These are phyloP conservation scores for Diospyros kaki DNA, from an alignment of 148 eudicot species.

Conservation along the genomic window DNA sequence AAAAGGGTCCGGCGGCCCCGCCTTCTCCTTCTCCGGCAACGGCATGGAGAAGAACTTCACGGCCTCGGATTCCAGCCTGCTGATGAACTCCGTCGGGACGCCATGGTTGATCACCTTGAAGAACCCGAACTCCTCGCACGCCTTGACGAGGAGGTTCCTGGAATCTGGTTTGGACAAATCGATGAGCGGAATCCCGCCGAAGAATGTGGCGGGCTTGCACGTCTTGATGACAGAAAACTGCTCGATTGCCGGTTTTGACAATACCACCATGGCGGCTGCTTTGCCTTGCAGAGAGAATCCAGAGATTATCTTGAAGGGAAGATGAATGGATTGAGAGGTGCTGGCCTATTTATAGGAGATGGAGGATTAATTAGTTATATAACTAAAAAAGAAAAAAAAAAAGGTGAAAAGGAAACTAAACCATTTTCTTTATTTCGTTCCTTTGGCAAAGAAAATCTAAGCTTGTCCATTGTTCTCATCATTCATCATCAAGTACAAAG, in stretches of 20 bases:
- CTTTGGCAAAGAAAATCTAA: too few species aligned
- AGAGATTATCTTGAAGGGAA: neutral
- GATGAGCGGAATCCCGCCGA: constrained; percentile 29
- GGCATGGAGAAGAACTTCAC: constrained; percentile 44
- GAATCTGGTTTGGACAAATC: constrained; percentile 52
- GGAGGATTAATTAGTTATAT: too few species aligned
- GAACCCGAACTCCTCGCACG: constrained; percentile 58
- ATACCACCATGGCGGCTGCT: constrained; percentile 32
- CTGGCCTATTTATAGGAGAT: constrained; percentile 29
- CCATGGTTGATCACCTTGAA: constrained; percentile 61
- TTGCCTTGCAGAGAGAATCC: neutral
- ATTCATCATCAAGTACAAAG: too few species aligned
- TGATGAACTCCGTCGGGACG: constrained; percentile 30
- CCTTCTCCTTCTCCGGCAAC: constrained; percentile 26
- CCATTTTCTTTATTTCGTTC: too few species aligned
- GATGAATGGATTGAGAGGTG: neutral
- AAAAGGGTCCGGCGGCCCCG: constrained; percentile 42
- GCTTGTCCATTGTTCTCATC: too few species aligned
- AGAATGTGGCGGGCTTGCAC: constrained; percentile 24
- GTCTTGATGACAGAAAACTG: constrained; percentile 25
- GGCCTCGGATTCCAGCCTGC: constrained; percentile 35
- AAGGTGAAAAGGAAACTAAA: neutral
- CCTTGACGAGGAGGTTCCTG: constrained; percentile 35
- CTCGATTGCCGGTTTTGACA: constrained; percentile 37
- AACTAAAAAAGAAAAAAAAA: neutral